These are phyloP conservation scores for Alternaria gaisen DNA, from an alignment of 2,329 filamentous ascomycete genomes.

Conservation along the genomic window DNA sequence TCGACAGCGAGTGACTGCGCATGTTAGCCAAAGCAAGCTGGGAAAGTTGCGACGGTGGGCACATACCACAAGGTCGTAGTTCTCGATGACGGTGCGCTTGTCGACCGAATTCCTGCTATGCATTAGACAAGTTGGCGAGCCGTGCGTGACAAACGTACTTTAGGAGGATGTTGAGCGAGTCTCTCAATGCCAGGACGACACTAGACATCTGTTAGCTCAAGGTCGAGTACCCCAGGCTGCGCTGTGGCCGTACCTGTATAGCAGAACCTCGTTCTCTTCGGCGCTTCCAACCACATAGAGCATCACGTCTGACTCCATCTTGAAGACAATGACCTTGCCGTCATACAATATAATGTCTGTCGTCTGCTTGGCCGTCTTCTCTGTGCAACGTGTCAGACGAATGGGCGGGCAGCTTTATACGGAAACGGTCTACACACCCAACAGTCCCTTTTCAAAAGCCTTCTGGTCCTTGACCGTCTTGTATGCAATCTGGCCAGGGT, in stretches of 20 bases:
- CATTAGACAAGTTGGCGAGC: constrained; percentile 12
- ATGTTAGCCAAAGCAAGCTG: constrained; percentile 67
- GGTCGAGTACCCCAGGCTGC: too few relatives aligned
- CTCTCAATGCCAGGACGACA: constrained; percentile 87
- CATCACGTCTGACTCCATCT: constrained; percentile 97
- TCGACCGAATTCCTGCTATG: constrained; percentile 83
- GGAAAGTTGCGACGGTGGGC: background rate
- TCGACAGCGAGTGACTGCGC: constrained; percentile 91
- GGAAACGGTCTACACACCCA: constrained; percentile 75
- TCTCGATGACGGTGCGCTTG: constrained; percentile 97
- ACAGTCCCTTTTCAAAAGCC: constrained; percentile 92
- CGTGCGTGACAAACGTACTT: constrained; percentile 69
- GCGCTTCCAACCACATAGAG: constrained; percentile 87
- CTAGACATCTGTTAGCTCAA: constrained; percentile 51
- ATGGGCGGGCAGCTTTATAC: constrained; percentile 61
- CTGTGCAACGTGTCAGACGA: constrained; percentile 35
- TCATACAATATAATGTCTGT: constrained; percentile 98
- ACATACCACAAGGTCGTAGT: constrained; percentile 85
- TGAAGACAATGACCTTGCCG: constrained; percentile 95
- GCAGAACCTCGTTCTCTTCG: constrained; percentile 95
- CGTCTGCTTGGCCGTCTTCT: constrained; percentile 95
- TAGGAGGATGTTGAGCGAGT: constrained; percentile 88
- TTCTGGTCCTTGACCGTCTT: constrained; percentile 92
- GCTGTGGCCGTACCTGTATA: constrained; percentile 69
- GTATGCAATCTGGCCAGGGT: constrained; percentile 78